Evolutionary conservation across 2,329 filamentous ascomycete species (phyloP), one percentile per base, ranked within the genome.

Genomic region (Plectosphaerella sp.): DNA sequence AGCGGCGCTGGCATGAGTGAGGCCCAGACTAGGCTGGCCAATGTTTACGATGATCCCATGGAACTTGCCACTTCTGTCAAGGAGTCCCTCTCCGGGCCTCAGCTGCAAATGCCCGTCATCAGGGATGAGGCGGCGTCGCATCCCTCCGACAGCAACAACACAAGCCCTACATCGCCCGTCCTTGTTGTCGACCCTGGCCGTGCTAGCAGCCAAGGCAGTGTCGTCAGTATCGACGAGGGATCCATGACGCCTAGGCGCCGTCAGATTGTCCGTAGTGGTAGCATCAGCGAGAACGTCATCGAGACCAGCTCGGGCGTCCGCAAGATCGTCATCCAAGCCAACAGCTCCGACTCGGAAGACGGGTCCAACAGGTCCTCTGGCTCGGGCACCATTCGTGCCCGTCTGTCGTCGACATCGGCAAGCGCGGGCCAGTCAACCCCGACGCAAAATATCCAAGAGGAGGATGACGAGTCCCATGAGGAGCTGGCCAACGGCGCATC

Each of bases 251-350:
- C 54, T 5, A 56, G 37, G 48, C 54, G 52, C 15, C 49, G 55
- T 20, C 35, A 49, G 16, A 50, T 57, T 18, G 56, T 54, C 51
- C 56, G 56, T 47, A 57, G 56, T 43, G 56, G 56, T 56, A 57
- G 56, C 18, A 57, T 57, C 50, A 57, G 54, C 28, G 56, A 57
- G 52, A 57, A 57, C 42, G 54, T 57, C 28, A 49, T 57, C 18
- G 54, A 57, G 46, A 57, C 56, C 11, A 56, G 56, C 36, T 52
- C 47, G 20, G 56, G 56, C 33, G 56, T 57, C 45, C 56, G 48
- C 28, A 57, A 57, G 28, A 57, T 57, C 11, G 51, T 57, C 22
- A 57, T 57, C 49, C 56, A 57, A 39, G 56, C 56, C 22, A 52
- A 54, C 4, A 57, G 56, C 16, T 56, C 56, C 18, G 56, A 57